Conservation (phyloP, 1,284 basidiomycete species). For the Gomphus sp. region DNA sequence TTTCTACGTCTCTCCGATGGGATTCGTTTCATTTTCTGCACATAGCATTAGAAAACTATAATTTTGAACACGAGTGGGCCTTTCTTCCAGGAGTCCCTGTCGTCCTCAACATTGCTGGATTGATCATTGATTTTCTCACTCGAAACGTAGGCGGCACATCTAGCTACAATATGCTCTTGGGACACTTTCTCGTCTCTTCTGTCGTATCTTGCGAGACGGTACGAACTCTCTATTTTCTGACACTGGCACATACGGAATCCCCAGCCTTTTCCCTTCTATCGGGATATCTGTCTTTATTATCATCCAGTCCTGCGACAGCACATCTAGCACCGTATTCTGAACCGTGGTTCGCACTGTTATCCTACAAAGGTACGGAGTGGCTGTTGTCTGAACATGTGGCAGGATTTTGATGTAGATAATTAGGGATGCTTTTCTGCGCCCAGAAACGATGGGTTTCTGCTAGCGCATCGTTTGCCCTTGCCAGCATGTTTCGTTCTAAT, state of each 20-base stretch:
- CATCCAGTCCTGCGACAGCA: slow-evolving; percentile 73
- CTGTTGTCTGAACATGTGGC: background rate
- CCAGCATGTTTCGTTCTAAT: slow-evolving; percentile 73
- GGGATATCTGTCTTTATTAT: slow-evolving; percentile 63
- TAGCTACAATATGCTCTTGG: slow-evolving; percentile 8
- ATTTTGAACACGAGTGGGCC: slow-evolving; percentile 81
- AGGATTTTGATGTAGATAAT: slow-evolving; percentile 6
- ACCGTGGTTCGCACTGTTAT: slow-evolving; percentile 74
- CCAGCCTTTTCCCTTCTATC: slow-evolving; percentile 51
- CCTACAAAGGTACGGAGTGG: slow-evolving; percentile 53
- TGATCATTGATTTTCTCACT: slow-evolving; percentile 16
- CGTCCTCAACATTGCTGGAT: slow-evolving; percentile 36
- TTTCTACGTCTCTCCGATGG: slow-evolving; percentile 64
- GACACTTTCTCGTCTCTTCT: slow-evolving; percentile 26
- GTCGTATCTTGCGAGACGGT: slow-evolving; percentile 37
- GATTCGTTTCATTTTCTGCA: slow-evolving; percentile 77
- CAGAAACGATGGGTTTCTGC: slow-evolving; percentile 42
- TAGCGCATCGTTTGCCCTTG: slow-evolving; percentile 53
- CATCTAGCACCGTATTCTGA: slow-evolving; percentile 73
- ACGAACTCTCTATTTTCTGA: slow-evolving; percentile 54
- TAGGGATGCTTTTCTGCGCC: slow-evolving; percentile 57
- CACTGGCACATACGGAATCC: slow-evolving; percentile 39
- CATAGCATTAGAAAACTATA: slow-evolving; percentile 55
- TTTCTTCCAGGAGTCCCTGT: slow-evolving; percentile 71
- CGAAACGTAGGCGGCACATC: slow-evolving; percentile 8